Evolutionary conservation across 257 asterid genomes (phyloP).

Genomic region (Cinchona pubescens): DNA sequence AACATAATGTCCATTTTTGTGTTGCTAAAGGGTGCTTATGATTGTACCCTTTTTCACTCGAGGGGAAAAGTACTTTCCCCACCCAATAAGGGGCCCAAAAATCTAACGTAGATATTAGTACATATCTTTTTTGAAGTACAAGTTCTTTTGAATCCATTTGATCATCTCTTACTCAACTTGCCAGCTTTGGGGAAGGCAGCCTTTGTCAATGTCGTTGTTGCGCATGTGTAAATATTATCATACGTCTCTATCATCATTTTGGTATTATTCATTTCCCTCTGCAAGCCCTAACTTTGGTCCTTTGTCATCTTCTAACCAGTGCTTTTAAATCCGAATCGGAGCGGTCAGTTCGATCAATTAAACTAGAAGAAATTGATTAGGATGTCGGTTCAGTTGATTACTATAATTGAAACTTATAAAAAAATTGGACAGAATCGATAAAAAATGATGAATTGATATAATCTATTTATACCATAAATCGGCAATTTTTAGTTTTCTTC

Average conservation of each 20-base stretch:
- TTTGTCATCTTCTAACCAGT: slow-evolving; percentile 10
- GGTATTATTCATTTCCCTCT: slow-evolving; percentile 15
- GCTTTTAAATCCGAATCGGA: too few relatives aligned
- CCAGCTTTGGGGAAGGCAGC: slow-evolving; percentile 30
- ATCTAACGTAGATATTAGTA: slow-evolving; percentile 4
- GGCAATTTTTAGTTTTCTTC: too few relatives aligned
- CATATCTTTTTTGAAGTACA: slow-evolving; percentile 25
- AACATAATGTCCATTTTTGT: neutral
- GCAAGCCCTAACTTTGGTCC: neutral
- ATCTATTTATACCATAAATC: too few relatives aligned
- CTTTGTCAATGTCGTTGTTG: slow-evolving; percentile 41
- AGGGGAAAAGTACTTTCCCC: neutral
- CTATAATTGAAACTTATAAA: too few relatives aligned
- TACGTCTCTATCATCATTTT: slow-evolving; percentile 14
- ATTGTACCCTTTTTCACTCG: neutral
- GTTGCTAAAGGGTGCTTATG: neutral
- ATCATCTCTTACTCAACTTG: slow-evolving; percentile 22
- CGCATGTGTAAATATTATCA: slow-evolving; percentile 25
- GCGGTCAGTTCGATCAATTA: too few relatives aligned
- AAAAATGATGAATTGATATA: too few relatives aligned
- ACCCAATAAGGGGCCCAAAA: slow-evolving; percentile 15
- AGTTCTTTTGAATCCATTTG: slow-evolving; percentile 28
- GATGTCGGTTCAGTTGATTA: too few relatives aligned
- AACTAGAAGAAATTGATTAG: too few relatives aligned
- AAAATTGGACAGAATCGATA: too few relatives aligned